Evolutionary conservation across 106 monocot genomes (phyloP), one percentile per base, ranked within the genome.

Genomic region (Triglochin maritima): DNA sequence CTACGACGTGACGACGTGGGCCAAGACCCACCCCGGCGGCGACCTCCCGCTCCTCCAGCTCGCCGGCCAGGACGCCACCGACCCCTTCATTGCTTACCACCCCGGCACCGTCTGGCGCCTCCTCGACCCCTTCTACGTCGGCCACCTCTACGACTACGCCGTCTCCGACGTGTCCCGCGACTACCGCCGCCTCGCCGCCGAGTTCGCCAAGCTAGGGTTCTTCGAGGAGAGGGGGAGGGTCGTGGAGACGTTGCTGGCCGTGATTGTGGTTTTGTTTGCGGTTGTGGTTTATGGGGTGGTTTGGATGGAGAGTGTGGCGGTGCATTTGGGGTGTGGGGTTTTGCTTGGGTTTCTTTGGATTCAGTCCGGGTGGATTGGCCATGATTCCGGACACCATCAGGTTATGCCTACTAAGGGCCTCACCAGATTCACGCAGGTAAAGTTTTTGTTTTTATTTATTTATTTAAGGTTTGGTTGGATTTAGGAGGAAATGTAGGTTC

Each of bases 41-140:
- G 85, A 82, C 4, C 65, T 86, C 50, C 89, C 89, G 16, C 86
- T 89, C 63, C 73, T 79, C 49, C 59, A 60, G 54, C 81, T 89
- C 44, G 89, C 86, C 57, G 89, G 89, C 9, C 83, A 77, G 61
- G 89, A 89, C 57, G 89, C 73, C 76, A 89, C 86, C 66, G 86
- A 87, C 62, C 80, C 86, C 13, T 87, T 83, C 75, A 64, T 83
- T 60, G 82, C 86, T 51, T 87, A 72, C 80, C 88, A 88, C 71
- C 88, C 88, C 9, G 72, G 45, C 46, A 49, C 74, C 71, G 84
- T 79, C 56, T 84, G 84, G 81, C 48, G 46, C 46, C 77, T 69
- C 44, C 81, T 88, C 58, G 84, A 81, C 41, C 74, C 59, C 52
- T 84, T 84, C 81, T 55, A 59, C 66, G 15, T 82, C 63, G 84